Base-by-base conservation (phyloP, 805 yeast genomes). In the Ogataea neopini region DNA sequence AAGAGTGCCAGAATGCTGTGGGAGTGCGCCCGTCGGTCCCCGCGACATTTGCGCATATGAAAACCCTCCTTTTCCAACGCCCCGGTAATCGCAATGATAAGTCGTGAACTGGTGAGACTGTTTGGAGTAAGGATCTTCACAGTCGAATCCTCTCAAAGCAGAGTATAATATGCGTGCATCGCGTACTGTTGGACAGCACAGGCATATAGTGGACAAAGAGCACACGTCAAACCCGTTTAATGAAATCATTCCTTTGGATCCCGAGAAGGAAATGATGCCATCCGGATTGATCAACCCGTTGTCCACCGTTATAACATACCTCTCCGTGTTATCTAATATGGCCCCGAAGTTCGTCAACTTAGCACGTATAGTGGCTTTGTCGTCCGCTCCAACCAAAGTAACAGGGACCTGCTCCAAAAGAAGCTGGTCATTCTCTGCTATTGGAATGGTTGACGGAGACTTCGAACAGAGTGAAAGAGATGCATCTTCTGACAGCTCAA, bases 81-180 rank as follows among this genome's bases (percentile, higher is more conserved):
- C 50, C 26, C 55, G 38, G 37, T 51, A 53, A 29, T 53, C 57
- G 10, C 45, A 23, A 14, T 45, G 55, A 20, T 44, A 47, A 9
- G 40, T 43, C 2, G 43, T 37, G 32, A 26, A 53, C 40, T 51
- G 49, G 20, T 42, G 39, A 2, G 41, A 14, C 10, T 48, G 17
- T 37, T 47, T 51, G n/a, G 55, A 53, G 14, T 34, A 10, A 8
- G 48, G 50, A 20, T 53, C 57, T 8, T 20, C 4, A 6, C 19
- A 8, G 30, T 51, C 52, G 44, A 35, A 53, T 6, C 29, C 37
- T 23, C 51, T 40, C 15, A 53, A 14, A 18, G 9, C 22, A 11
- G 55, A 26, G 28, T 36, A 51, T 6, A 48, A 33, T 17, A 30
- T 11, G 7, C 53, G 42, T 3, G 41, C 25, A 33, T 40, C 47